These are phyloP conservation scores for Apiotrichum akiyoshidainum DNA, from an alignment of 1,284 basidiomycete species.

Conservation along the genomic window DNA sequence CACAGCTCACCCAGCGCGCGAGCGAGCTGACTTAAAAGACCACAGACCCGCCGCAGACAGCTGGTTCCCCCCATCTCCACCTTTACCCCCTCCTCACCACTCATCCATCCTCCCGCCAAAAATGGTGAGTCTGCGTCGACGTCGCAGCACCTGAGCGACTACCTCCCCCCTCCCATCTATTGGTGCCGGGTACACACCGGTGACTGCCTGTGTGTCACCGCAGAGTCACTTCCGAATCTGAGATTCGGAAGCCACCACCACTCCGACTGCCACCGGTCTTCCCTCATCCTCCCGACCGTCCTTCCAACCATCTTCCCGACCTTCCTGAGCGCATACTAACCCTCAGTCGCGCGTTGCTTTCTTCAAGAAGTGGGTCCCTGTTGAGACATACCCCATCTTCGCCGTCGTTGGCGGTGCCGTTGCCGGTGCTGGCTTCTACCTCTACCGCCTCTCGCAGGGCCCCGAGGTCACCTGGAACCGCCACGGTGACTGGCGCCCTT, in stretches of 20 bases:
- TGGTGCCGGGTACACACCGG: neutral
- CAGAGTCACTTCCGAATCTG: no score
- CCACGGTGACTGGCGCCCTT: slow-evolving; percentile 45
- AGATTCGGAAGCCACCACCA: neutral
- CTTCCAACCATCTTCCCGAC: neutral
- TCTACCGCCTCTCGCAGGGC: slow-evolving; percentile 44
- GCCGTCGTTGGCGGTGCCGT: slow-evolving; percentile 42
- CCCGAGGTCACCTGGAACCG: slow-evolving; percentile 49
- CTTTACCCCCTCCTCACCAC: slow-evolving; percentile 6
- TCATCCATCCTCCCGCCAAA: slow-evolving; percentile 1
- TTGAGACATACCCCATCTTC: slow-evolving; percentile 40
- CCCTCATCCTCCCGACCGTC: neutral
- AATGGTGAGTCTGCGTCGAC: slow-evolving; percentile 12
- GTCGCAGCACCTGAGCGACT: no score
- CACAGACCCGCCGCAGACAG: no score
- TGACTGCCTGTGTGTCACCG: slow-evolving; percentile 1
- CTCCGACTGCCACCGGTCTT: neutral
- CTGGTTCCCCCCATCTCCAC: neutral
- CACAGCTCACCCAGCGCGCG: neutral
- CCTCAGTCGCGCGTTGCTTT: slow-evolving; percentile 6
- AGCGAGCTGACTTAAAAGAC: neutral
- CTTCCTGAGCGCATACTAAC: neutral
- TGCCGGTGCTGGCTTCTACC: slow-evolving; percentile 41
- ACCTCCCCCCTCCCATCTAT: no score
- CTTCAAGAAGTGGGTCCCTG: slow-evolving; percentile 33